Conservation (phyloP, 306 rosid species). For the Nissolia schottii region DNA sequence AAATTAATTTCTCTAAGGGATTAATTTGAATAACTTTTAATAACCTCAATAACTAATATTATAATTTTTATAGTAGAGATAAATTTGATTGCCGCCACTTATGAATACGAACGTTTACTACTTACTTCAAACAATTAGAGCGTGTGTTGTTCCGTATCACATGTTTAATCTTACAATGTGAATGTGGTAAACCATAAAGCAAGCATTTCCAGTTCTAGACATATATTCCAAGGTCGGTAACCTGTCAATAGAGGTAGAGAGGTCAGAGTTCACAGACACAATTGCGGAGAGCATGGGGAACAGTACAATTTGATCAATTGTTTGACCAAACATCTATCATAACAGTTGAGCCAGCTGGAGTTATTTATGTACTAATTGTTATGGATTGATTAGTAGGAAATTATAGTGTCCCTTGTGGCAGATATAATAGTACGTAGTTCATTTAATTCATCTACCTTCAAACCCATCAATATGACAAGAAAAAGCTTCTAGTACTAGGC, state of each 20-base stretch:
- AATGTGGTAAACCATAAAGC: neutral
- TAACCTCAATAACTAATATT: no score
- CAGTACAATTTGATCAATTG: neutral
- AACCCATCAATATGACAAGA: neutral
- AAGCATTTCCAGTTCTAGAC: neutral
- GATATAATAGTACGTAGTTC: neutral
- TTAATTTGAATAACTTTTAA: no score
- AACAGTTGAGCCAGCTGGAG: slow-evolving; percentile 21
- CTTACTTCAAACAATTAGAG: no score
- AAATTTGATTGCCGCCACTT: no score
- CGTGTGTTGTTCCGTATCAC: neutral
- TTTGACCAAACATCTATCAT: slow-evolving; percentile 5
- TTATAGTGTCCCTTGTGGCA: neutral
- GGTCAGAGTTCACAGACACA: neutral
- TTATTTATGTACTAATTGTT: slow-evolving; percentile 1
- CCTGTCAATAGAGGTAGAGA: neutral
- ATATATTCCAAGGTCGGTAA: slow-evolving; percentile 1
- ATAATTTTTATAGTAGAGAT: no score
- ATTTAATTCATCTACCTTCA: slow-evolving; percentile 5
- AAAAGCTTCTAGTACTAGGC: neutral
- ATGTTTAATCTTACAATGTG: neutral
- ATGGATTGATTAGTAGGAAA: neutral
- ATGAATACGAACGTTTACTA: no score
- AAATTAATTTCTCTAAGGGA: no score
- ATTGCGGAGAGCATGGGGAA: neutral